These are phyloP conservation scores for Pleurotus giganteus DNA, from an alignment of 768 basidiomycete genomes.

Conservation along the genomic window DNA sequence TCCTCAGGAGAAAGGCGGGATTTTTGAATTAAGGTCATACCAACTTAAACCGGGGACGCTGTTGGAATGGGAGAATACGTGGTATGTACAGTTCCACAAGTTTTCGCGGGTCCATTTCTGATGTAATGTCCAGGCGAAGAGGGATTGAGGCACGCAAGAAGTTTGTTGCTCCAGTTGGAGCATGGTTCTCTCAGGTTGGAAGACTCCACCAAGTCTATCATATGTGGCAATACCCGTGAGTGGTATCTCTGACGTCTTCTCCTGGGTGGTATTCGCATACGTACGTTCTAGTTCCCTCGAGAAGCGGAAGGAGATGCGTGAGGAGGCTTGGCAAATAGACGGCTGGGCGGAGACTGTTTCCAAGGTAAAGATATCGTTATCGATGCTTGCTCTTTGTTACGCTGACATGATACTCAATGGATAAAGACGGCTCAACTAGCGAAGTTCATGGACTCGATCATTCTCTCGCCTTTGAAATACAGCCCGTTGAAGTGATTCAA, in stretches of 20 bases:
- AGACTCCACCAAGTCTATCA: conserved; percentile 89
- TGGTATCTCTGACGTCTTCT: conserved; percentile 18
- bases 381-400: conserved; percentile 12
- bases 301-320: conserved; percentile 77
- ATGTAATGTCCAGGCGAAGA: conserved; percentile 57
- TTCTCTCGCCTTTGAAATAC: conserved; percentile 76
- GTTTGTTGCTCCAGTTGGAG: conserved; percentile 74
- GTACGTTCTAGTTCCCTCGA: conserved; percentile 59
- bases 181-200: conserved; percentile 91
- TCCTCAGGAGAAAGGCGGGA: conserved; percentile 81
- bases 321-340: conserved; percentile 91
- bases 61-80: conserved; percentile 93
- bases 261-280: conserved; percentile 9
- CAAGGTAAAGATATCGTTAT: conserved; percentile 55
- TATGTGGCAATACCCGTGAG: conserved; percentile 95
- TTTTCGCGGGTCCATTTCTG: neutral
- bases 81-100: conserved; percentile 43
- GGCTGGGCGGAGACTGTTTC: conserved; percentile 95
- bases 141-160: conserved; percentile 94
- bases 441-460: conserved; percentile 81
- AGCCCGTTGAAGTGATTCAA: conserved; percentile 74
- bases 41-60: conserved; percentile 85
- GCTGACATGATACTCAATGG: conserved; percentile 14
- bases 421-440: conserved; percentile 94
- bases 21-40: conserved; percentile 93